These are phyloP conservation scores for Auriculariales sp. DNA, from an alignment of 768 basidiomycete genomes.

Conservation along the genomic window DNA sequence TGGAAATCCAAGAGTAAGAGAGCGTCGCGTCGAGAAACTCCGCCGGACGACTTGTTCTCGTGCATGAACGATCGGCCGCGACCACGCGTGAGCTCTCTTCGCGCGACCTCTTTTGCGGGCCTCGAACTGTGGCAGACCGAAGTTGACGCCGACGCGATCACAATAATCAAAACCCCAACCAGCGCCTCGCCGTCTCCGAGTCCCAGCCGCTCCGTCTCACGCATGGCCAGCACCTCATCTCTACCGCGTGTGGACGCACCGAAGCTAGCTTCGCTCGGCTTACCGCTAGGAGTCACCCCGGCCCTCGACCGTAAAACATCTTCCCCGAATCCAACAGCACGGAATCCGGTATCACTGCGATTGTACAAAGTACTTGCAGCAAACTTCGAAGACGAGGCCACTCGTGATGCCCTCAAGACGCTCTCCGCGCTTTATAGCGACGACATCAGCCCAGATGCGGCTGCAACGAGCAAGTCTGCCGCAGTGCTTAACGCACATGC, in stretches of 20 bases:
- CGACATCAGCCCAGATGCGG: slow-evolving; percentile 1
- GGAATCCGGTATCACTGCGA: slow-evolving; percentile 59
- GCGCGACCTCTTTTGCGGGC: background rate
- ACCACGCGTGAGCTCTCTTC: background rate
- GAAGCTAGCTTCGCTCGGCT: background rate
- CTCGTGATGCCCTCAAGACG: slow-evolving; percentile 66
- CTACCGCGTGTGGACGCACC: background rate
- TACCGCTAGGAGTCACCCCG: background rate
- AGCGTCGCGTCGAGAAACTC: no score
- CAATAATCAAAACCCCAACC: background rate
- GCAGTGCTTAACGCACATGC: background rate
- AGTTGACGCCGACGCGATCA: background rate
- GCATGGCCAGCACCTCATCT: background rate
- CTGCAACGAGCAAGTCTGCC: background rate
- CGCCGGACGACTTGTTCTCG: no score
- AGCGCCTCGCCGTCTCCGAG: background rate
- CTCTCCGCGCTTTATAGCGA: slow-evolving; percentile 61
- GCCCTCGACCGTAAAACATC: background rate
- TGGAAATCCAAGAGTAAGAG: no score
- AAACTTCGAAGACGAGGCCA: slow-evolving; percentile 62
- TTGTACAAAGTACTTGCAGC: slow-evolving; percentile 85
- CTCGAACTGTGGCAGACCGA: background rate
- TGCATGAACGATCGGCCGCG: no score
- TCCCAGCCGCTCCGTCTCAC: background rate
- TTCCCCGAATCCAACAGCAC: background rate